Evolutionary conservation across 2,329 filamentous ascomycete genomes (phyloP), one percentile per base, ranked within the genome.

Genomic region (Aureobasidium sp.): DNA sequence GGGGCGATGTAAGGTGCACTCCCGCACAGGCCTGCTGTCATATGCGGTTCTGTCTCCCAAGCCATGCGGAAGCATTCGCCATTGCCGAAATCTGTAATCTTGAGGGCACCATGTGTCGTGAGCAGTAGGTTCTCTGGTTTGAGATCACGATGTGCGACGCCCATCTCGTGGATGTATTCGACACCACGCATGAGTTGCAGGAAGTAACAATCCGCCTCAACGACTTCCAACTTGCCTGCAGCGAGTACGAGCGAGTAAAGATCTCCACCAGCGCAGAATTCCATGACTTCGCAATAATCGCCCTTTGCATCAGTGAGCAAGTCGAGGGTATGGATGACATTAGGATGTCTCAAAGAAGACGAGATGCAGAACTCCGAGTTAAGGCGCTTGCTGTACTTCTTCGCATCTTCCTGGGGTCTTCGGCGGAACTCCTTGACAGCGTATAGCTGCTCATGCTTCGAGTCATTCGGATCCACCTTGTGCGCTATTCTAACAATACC

Each of bases 51-150:
- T 60, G 91, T 94, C 76, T 99, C 94, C 94, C 94, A 99, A 2
- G 94, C 94, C 93, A 97, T 97, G 62, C 94, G 88, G 83, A 99
- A 99, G 76, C 94, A 99, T 76, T 99, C 94, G 70, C 94, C 94
- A 70, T 99, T 99, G 65, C 94, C 94, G 69, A 99, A 99, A 74
- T 99, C 94, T 32, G 94, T 97, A 67, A 99, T 99, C 72, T 99
- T 99, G 68, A 99, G 84, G 15, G 87, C 90, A 63, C 94, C 94
- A 67, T 92, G 90, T 0, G 90, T 94, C 4, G 94, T 99, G 62
- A 99, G 82, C 0, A 99, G 85, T 13, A 99, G 82, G 68, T 99
- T 99, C 75, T 99, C 94, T 0, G 94, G 94, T 76, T 99, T 99
- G 50, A 99, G 79, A 70, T 99, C 94, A 65, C 94, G 89, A 74